Evolutionary conservation across 306 rosid genomes (phyloP).

Genomic region (Fragaria vesca): DNA sequence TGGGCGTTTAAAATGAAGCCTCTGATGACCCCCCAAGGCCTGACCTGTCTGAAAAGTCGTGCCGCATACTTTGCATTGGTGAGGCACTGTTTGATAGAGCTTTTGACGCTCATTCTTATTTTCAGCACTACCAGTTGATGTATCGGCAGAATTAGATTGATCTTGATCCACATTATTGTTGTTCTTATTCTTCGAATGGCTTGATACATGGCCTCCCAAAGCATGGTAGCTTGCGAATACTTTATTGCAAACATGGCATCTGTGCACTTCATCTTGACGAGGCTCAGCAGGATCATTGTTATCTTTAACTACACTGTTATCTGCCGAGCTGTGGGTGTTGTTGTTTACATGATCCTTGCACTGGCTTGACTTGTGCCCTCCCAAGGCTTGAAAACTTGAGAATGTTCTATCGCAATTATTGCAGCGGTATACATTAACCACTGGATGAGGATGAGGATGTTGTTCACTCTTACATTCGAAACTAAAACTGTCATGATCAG

Average conservation of each 20-base stretch:
- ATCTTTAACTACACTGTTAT: background rate
- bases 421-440: conserved; percentile 9
- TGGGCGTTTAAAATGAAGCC: conserved; percentile 1
- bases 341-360: conserved; percentile 14
- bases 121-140: background rate
- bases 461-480: background rate
- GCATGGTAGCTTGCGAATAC: conserved; percentile 37
- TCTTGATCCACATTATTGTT: background rate
- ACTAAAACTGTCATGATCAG: background rate
- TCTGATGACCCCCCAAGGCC: conserved; percentile 35
- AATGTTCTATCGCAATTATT: conserved; percentile 28
- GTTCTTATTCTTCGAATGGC: conserved; percentile 25
- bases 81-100: background rate
- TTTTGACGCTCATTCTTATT: background rate
- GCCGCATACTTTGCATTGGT: conserved; percentile 11
- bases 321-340: background rate
- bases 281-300: background rate
- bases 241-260: conserved; percentile 33
- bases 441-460: background rate
- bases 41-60: conserved; percentile 16
- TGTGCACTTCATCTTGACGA: background rate
- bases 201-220: conserved; percentile 43
- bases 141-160: background rate
- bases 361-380: conserved; percentile 45
- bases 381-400: conserved; percentile 40